Conservation (phyloP, 805 yeast genomes). For the Candida manassasensis region DNA sequence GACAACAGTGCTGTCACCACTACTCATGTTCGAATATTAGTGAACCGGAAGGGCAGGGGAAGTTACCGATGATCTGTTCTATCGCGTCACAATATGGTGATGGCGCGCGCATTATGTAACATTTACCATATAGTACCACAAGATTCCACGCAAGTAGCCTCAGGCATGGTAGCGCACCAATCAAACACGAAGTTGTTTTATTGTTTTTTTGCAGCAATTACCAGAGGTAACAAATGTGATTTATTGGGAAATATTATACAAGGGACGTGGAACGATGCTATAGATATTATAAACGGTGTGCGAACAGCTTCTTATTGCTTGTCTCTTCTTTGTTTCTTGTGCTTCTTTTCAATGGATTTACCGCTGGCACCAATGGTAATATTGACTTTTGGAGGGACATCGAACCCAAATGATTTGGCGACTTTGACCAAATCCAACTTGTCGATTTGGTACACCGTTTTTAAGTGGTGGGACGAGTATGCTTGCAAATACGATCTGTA, state of each 20-base stretch:
- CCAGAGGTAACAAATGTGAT: not conserved
- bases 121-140: too few species aligned
- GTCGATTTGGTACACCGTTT: conserved; percentile 94
- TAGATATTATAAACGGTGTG: not conserved
- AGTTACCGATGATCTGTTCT: too few species aligned
- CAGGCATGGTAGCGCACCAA: too few species aligned
- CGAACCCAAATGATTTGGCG: conserved; percentile 92
- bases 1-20: too few species aligned
- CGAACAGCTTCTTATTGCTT: conserved; percentile 5
- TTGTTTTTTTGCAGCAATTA: too few species aligned
- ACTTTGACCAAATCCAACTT: conserved; percentile 91
- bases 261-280: not conserved
- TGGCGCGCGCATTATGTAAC: too few species aligned
- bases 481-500: conserved; percentile 96
- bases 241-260: not conserved
- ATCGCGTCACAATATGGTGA: too few species aligned
- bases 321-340: conserved; percentile 39
- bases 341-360: conserved; percentile 49
- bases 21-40: conserved; percentile 1
- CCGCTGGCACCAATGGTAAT: conserved; percentile 94
- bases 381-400: conserved; percentile 94
- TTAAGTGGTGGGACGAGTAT: conserved; percentile 92
- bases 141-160: too few species aligned
- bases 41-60: too few species aligned
- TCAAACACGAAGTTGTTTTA: too few species aligned